A percentile compares a stretch with the other conserved stretches of the same genome.
Conservation (phyloP, 2,329 filamentous ascomycete genomes). For the Colletotrichum viniferum region DNA sequence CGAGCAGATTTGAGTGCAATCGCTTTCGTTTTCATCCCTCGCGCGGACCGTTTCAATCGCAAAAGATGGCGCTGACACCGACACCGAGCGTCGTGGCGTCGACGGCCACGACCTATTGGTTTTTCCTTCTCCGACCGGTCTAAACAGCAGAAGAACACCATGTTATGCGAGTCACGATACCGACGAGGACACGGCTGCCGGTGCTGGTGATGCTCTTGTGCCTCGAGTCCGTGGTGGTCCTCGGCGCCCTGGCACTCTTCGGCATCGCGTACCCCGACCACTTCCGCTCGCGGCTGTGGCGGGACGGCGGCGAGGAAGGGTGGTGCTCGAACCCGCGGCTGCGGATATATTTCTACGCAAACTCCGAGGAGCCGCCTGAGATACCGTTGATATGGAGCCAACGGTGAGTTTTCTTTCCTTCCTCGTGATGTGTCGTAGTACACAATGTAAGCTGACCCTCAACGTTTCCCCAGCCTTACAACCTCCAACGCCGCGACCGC, state of each 20-base stretch:
- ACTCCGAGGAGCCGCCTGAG: conserved; percentile 31
- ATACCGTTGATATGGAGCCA: conserved; percentile 31
- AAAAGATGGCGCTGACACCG: neutral
- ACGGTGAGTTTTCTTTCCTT: conserved; percentile 21
- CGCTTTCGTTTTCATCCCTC: neutral
- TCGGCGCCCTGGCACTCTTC: conserved; percentile 22
- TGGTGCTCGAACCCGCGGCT: conserved; percentile 34
- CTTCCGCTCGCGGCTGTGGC: conserved; percentile 29
- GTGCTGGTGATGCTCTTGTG: conserved; percentile 5
- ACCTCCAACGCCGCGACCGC: conserved; percentile 33
- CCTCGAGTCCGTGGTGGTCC: conserved; percentile 24
- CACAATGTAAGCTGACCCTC: neutral
- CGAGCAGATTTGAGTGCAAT: conserved; percentile 2
- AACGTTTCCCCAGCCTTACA: conserved; percentile 23
- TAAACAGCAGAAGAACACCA: neutral
- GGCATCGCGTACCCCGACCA: conserved; percentile 26
- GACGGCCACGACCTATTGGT: neutral
- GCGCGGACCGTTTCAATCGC: too few species aligned
- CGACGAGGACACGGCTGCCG: neutral
- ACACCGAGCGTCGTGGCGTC: neutral
- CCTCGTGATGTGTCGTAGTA: too few species aligned
- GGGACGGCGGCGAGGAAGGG: conserved; percentile 30
- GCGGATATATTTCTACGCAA: conserved; percentile 34
- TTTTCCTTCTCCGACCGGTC: neutral
- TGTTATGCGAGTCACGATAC: neutral